Evolutionary conservation across 345 rosid genomes (phyloP).

Genomic region (Lenwebbia sp.): DNA sequence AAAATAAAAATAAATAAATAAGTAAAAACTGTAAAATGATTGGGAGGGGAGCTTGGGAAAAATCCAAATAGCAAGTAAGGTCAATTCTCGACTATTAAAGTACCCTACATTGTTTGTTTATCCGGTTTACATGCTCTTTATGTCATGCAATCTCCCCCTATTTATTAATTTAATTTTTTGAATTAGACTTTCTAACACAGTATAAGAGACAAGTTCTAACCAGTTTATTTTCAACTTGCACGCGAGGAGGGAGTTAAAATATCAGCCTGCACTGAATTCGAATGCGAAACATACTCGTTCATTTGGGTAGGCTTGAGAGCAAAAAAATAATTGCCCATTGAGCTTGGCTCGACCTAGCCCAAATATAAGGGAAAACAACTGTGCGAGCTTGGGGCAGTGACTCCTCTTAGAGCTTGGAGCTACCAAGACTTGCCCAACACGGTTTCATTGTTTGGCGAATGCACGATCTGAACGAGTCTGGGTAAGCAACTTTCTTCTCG

Average conservation of each 20-base stretch:
- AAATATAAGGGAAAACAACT: background rate
- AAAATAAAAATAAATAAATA: background rate
- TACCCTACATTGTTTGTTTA: accelerated
- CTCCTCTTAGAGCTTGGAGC: background rate
- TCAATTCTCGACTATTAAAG: background rate
- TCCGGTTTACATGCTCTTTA: accelerated
- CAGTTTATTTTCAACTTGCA: background rate
- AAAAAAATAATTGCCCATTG: accelerated
- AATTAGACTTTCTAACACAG: too few species aligned
- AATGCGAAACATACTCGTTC: background rate
- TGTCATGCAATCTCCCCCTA: too few species aligned
- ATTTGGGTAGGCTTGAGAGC: background rate
- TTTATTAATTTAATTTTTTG: too few species aligned
- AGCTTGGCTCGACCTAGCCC: accelerated
- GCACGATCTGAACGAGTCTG: background rate
- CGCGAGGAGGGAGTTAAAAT: accelerated
- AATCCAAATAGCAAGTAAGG: background rate
- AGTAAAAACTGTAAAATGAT: background rate
- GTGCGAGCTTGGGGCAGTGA: background rate
- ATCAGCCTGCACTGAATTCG: accelerated
- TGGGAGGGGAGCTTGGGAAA: background rate
- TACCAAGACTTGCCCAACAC: background rate
- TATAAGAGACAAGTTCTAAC: background rate
- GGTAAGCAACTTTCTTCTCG: background rate
- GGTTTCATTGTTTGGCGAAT: background rate